These are phyloP conservation scores for Lentinus brumalis DNA, from an alignment of 768 basidiomycete species.

Conservation along the genomic window DNA sequence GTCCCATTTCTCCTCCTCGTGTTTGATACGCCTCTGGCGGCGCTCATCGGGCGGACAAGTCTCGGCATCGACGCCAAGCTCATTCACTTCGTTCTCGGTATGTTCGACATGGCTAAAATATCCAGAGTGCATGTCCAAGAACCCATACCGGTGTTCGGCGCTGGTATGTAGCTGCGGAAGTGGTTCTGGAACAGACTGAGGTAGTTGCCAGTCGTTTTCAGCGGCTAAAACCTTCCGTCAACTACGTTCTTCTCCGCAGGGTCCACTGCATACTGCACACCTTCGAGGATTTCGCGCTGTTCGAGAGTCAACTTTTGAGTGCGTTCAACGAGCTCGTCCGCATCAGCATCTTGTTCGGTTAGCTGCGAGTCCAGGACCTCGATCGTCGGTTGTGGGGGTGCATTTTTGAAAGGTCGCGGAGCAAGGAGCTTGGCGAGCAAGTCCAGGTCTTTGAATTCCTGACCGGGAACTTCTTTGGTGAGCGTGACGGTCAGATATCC, in stretches of 20 bases:
- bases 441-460: conserved; percentile 77
- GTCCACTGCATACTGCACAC: conserved; percentile 32
- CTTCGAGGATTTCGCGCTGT: conserved; percentile 54
- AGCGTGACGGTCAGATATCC: conserved; percentile 77
- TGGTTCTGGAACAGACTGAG: conserved; percentile 57
- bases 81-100: conserved; percentile 81
- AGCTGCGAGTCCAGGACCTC: conserved; percentile 51
- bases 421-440: conserved; percentile 76
- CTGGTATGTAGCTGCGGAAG: conserved; percentile 42
- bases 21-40: conserved; percentile 50
- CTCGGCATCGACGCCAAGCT: conserved; percentile 72
- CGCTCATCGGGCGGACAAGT: conserved; percentile 52
- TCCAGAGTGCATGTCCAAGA: conserved; percentile 71
- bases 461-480: conserved; percentile 66
- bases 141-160: conserved; percentile 64
- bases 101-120: conserved; percentile 75
- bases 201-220: conserved; percentile 77
- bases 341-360: conserved; percentile 20
- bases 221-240: conserved; percentile 50
- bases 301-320: conserved; percentile 53
- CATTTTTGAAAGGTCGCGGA: conserved; percentile 49
- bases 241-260: not conserved
- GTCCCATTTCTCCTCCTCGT: conserved; percentile 81
- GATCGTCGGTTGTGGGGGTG: conserved; percentile 44
- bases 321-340: conserved; percentile 45